phyloP scores from a whole-genome alignment of 805 yeast species.

The Monosporozyma siamensis region DNA sequence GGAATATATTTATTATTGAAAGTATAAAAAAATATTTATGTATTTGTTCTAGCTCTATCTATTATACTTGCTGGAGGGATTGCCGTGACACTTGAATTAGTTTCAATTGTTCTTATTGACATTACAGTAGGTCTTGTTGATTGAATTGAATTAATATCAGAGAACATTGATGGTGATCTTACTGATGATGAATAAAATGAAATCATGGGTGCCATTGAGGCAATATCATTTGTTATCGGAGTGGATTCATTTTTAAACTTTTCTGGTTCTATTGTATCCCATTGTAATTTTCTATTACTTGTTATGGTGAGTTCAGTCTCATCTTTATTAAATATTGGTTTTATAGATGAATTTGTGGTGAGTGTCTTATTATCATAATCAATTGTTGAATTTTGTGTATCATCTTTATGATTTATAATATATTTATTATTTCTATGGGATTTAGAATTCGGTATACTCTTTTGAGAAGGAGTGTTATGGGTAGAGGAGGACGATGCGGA shows the following conservation, averaged over 20 bases:
- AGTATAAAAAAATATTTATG: too few relatives aligned
- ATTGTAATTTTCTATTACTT: conserved; percentile 8
- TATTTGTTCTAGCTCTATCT: conserved; percentile 36
- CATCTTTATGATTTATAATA: background rate
- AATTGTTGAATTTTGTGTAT: background rate
- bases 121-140: conserved; percentile 31
- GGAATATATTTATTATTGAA: too few relatives aligned
- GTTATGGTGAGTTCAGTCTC: background rate
- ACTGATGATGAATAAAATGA: conserved; percentile 31
- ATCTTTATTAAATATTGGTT: conserved; percentile 9
- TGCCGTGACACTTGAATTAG: conserved; percentile 58
- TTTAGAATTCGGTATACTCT: too few relatives aligned
- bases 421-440: too few relatives aligned
- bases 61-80: conserved; percentile 67
- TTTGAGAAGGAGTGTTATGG: background rate
- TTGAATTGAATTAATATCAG: conserved; percentile 28
- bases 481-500: conserved; percentile 3
- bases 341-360: conserved; percentile 13
- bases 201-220: conserved; percentile 28
- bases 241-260: background rate
- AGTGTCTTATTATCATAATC: background rate
- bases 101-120: conserved; percentile 34
- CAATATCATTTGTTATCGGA: conserved; percentile 14
- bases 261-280: conserved; percentile 18
- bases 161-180: conserved; percentile 30